Base-by-base conservation (phyloP, 306 rosid species). In the Albizia julibrissin region DNA sequence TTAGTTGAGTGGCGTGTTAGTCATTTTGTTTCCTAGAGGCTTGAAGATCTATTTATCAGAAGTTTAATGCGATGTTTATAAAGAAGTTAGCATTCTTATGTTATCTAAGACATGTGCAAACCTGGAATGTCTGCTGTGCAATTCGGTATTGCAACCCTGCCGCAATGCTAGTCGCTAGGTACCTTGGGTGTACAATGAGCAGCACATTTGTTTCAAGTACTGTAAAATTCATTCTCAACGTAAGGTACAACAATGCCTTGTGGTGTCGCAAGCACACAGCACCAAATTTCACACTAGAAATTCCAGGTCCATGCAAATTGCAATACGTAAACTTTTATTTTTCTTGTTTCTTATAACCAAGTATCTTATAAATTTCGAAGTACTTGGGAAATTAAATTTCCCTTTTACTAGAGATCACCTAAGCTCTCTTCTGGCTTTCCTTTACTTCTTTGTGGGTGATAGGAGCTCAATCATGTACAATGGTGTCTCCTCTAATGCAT, bases 401-500 rank as follows among this genome's bases (percentile, higher is more conserved):
- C 40, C 13, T 31, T 8, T 37, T 39, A 37, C 73, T 27, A 68
- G 26, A 68, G 26, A 39, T 34, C 29, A 34, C 29, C 29, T 33
- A 10, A 10, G 73, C 29, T 21, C 29, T 68, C 49, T 21, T 67
- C 15, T 37, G 46, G 14, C 8, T 24, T 16, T 33, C 72, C 72
- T 34, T 67, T 34, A 34, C 72, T 34, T 67, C 46, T 67, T 39
- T 68, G 24, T 58, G 65, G 74, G 21, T 15, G 52, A 10, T 69
- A 33, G 33, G 74, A 69, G 9, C 85, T 34, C 22, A 70, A 37
- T 19, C 43, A 37, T 40, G 34, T 9, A 15, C 19, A 40, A 54
- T 11, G 24, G 47, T 82, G 67, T 79, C 74, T 40, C 64, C 67
- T 64, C 69, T 67, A 37, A 84, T 27, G 31, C 29, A 14, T 72